Base-by-base conservation (phyloP, 2,329 filamentous ascomycete species). In the Claviceps arundinis region DNA sequence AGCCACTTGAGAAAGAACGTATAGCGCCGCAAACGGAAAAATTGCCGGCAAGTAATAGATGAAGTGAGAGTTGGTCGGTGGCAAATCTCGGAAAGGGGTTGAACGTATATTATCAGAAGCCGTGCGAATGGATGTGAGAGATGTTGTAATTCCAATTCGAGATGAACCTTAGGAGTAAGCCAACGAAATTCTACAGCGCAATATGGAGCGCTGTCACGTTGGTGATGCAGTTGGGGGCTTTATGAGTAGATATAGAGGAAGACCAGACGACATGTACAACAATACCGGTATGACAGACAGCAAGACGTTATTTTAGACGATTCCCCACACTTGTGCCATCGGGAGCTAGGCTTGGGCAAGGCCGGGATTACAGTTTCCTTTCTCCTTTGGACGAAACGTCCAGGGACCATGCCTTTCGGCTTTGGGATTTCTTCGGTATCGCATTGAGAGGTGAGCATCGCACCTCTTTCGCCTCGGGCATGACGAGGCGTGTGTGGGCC, bases 181-280 rank as follows among this genome's bases (percentile, higher is more conserved):
- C 34, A 47, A 50, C n/a, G 5, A 24, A 37, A 24, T 41, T 24
- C 11, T 50, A 9, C 30, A 11, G 30, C 30, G 30, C 30, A 30
- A 11, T 11, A 11, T 30, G 30, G 38, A 54, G 46, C 48, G 48
- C 44, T 46, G 46, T 14, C 17, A 22, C 11, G n/a, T 37, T 14
- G 19, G 34, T 47, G 3, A 50, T 22, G 42, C 14, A 26, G 54
- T 55, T 55, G 56, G 56, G 56, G 56, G 54, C 55, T 52, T 52
- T 50, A 50, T 19, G 54, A 48, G 42, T 55, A 57, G 54, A 55
- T 57, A 55, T 53, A 55, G 51, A 48, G 30, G 30, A 30, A 30
- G 11, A 24, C 17, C 17, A 41, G 38, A n/a, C 51, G 42, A 41
- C 16, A 26, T 47, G 52, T 50, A 53, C 9, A 30, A 30, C 9